Base-by-base conservation (phyloP, 257 asterid species). In the Lavandula angustifolia region DNA sequence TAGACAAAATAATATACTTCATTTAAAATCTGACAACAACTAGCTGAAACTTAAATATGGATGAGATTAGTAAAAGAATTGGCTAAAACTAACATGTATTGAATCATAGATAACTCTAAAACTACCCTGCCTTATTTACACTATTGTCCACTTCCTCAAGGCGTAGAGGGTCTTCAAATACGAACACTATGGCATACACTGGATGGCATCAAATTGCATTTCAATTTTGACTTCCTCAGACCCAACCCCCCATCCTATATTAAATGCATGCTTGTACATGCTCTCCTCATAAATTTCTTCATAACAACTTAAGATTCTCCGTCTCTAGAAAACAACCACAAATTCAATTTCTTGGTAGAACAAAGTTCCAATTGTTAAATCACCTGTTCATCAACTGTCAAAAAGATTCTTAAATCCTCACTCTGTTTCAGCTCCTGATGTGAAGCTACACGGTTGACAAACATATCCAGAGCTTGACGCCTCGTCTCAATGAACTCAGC, bases 371-470 rank as follows among this genome's bases (percentile, higher is more conserved):
- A 59, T 69, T 40, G 51, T 54, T 4, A 32, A 58, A 55, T 64
- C 73, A 89, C 99, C 97, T 87, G 99, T 64, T 94, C 99, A 81
- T 94, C 99, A 61, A 96, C 96, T 75, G 86, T 91, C 78, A 89
- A 76, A 77, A 94, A 94, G 62, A 71, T 86, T 76, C 97, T 87
- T 78, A 94, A 78, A 69, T 89, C 97, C 22, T 89, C 97, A 72
- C 97, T 87, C 62, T 81, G 86, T 73, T 68, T 84, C 75, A 94
- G 97, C 78, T 83, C 89, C 49, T 76, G 87, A 81, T 89, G 99
- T 54, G 92, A 82, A 70, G 97, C 96, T 66, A 89, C 78, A 55
- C 97, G 84, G 79, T 94, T 87, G 76, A 94, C 82, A 79, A 94
- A 94, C 34, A 89, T 72, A 77, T 89, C 91, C 70, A 94, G 62